Evolutionary conservation across 192 early-diverging fungal species (phyloP), one percentile per base, ranked within the genome.

Genomic region (Coemansia sp.): DNA sequence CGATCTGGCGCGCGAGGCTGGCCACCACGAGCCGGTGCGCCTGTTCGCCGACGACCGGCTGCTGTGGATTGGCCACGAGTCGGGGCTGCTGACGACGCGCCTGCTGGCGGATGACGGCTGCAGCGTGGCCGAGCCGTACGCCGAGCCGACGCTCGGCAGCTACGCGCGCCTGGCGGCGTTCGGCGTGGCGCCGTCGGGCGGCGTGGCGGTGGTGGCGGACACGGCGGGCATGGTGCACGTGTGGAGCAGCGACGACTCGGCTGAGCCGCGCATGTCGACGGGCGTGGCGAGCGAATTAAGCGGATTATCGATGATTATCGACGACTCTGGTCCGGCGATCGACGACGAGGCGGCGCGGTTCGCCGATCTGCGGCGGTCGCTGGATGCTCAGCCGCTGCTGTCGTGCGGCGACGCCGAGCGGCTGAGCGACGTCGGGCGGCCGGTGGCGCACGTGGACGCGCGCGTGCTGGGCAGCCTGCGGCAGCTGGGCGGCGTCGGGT

Each of bases 401-500:
- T 94, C 92, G 11, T 86, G 87, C 2, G 94, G 93, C 94, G 88
- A 92, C 31, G 51, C 68, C 0, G 83, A 86, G 39, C 63, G 86
- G 2, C 70, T 82, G n/a, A 93, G 84, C 65, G 88, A 89, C 25
- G 89, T 93, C 0, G 93, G 93, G n/a, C 73, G 85, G 32, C 93
- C 91, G 8, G 79, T 92, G 2, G 80, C 86, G 11, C 81, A 78
- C 14, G 92, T 99, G 15, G 94, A 95, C 14, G 73, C 90, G 3
- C 89, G 87, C 12, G 84, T 96, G 9, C 65, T 93, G 19, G 81
- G 84, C 38, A 89, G 90, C 54, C 90, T 96, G 64, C 95, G 96
- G 70, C 92, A 87, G 82, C 92, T 92, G 68, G 95, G 94, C 60
- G 94, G 92, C 83, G 94, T 99, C 4, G 95, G 94, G 1, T 97